Evolutionary conservation across 805 yeast genomes (phyloP), one percentile per base, ranked within the genome.

Genomic region (Babjeviella inositovora): DNA sequence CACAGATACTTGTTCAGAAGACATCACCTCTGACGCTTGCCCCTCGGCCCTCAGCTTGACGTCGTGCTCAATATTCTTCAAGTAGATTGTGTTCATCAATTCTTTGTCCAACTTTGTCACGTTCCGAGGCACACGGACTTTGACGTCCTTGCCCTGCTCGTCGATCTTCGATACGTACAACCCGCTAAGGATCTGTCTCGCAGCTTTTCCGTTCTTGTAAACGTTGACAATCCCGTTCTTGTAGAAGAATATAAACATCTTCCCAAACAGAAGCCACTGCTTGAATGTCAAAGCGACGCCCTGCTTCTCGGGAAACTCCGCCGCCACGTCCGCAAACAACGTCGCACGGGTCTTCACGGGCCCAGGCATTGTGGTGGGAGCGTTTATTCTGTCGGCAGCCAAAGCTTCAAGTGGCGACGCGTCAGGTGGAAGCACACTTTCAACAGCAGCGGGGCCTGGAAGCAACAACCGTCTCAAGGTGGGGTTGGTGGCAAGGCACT

Each of bases 321-420:
- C 24, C 2, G 26, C 24, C 1, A 51, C 40, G 12, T 57, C 39
- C 5, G 31, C 18, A 21, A 38, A 35, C 6, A 50, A 33, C 13
- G 32, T 24, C 14, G 30, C 24, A 24, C 25, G 25, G n/a, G 22
- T 27, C 11, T 36, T 39, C 29, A 51, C 46, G 27, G 39, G 43
- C 28, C 68, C 81, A 13, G 72, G 73, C 79, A 72, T 64, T 13
- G 84, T 73, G 33, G 48, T 75, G 43, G 74, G 73, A 39, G 57
- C 77, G 37, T 72, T 75, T 34, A 74, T 75, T 43, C 65, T 77
- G 38, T 76, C 80, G 5, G 45, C 56, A 6, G 59, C 47, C 27
- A 53, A 51, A 27, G 32, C 29, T 17, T 33, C 47, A 6, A 8
- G n/a, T n/a, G n/a, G n/a, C n/a, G n/a, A n/a, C n/a, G n/a, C n/a